Conservation (phyloP, 164 flowering plant genomes). For the Taxillus chinensis region DNA sequence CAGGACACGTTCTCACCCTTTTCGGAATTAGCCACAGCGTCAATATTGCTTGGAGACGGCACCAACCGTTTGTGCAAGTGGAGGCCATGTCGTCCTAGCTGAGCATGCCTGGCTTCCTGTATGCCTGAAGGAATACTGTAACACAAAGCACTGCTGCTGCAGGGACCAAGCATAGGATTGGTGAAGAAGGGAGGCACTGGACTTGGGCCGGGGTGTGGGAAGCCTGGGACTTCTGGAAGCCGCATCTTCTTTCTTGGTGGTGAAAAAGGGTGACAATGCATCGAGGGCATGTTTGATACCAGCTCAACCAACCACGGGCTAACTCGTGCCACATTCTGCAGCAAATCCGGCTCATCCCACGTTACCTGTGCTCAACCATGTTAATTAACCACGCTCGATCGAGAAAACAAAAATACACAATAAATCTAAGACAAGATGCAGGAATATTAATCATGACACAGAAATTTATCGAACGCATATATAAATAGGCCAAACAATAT, state of each 20-base stretch:
- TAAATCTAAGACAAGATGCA: not conserved
- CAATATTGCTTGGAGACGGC: too few relatives aligned
- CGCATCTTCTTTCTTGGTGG: conserved; percentile 49
- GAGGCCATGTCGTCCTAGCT: conserved; percentile 22
- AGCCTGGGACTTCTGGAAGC: conserved; percentile 28
- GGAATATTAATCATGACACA: too few relatives aligned
- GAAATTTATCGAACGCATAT: too few relatives aligned
- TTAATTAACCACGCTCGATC: not conserved
- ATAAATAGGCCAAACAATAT: too few relatives aligned
- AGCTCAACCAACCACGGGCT: conserved; percentile 60
- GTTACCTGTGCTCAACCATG: conserved; percentile 36
- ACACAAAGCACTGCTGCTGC: conserved; percentile 23
- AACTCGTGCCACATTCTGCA: conserved; percentile 48
- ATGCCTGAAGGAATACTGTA: conserved; percentile 37
- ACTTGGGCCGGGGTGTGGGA: conserved; percentile 18
- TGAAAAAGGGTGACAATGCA: conserved; percentile 35
- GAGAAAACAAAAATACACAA: not conserved
- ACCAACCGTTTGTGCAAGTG: not conserved
- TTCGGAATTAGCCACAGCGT: conserved; percentile 7
- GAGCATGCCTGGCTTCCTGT: conserved; percentile 77
- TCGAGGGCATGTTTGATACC: conserved; percentile 36
- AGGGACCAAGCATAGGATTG: conserved; percentile 7
- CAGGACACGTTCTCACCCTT: conserved; percentile 24
- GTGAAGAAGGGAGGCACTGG: conserved; percentile 23
- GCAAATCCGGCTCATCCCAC: conserved; percentile 64